These are phyloP conservation scores for Hyphodiscus sp. DNA, from an alignment of 2,329 filamentous ascomycete species.

Conservation along the genomic window DNA sequence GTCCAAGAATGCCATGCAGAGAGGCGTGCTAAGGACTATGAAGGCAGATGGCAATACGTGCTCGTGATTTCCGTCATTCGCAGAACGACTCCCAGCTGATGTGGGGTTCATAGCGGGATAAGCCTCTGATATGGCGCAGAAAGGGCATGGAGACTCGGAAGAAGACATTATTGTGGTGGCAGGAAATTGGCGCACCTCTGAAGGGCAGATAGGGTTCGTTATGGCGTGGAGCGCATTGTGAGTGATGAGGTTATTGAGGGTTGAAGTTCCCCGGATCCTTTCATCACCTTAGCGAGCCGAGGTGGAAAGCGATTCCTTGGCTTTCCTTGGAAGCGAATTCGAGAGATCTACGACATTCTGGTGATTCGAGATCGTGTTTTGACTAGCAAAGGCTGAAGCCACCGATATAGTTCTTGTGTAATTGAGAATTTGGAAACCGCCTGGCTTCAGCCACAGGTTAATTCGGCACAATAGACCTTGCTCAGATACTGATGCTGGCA, in stretches of 20 bases:
- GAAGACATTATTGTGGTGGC: background rate
- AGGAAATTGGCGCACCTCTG: background rate
- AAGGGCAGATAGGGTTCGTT: constrained; percentile 6
- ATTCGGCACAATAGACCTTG: too few relatives aligned
- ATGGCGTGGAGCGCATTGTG: constrained; percentile 12
- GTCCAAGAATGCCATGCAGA: constrained; percentile 83
- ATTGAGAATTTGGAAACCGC: too few relatives aligned
- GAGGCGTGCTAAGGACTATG: constrained; percentile 69
- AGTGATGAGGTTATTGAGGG: background rate
- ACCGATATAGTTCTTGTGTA: too few relatives aligned
- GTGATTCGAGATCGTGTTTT: too few relatives aligned
- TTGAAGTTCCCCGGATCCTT: background rate
- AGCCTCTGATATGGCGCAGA: constrained; percentile 51
- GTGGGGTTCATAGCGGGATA: constrained; percentile 36
- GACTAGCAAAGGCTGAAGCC: too few relatives aligned
- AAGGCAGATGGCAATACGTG: constrained; percentile 36
- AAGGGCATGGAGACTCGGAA: constrained; percentile 42
- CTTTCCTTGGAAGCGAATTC: background rate
- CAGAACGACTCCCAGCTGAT: constrained; percentile 22
- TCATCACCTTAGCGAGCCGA: background rate
- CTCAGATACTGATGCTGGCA: too few relatives aligned
- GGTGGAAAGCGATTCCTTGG: too few relatives aligned
- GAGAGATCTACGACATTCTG: too few relatives aligned
- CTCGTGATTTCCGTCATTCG: constrained; percentile 22
- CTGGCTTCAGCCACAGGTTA: too few relatives aligned